Base-by-base conservation (phyloP, 2,329 filamentous ascomycete genomes). In the Cercospora sp. region DNA sequence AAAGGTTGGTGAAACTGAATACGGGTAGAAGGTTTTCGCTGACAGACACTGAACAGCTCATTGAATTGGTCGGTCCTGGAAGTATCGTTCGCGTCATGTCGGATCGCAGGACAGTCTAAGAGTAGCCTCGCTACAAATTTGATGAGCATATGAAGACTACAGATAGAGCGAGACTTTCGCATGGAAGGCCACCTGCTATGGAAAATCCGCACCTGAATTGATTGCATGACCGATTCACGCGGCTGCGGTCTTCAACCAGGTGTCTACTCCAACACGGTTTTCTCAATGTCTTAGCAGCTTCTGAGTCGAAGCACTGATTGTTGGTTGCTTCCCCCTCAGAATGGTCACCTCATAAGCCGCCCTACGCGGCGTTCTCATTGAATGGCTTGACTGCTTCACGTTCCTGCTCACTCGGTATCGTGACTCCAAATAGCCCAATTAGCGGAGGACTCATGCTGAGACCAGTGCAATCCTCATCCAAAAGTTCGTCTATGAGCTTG, bases 61-160 rank as follows among this genome's bases (percentile, higher is more conserved):
- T 98, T 4, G 95, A 99, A 77, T 89, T 97, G 76, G 92, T 93
- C 42, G 95, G 95, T 26, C 85, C 93, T 73, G 95, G 95, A 55
- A 82, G 91, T 80, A 95, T 99, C 81, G 92, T 93, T 70, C 88
- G 95, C 75, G 93, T 93, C 73, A 97, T 99, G 94, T 95, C 93
- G 51, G 95, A 99, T 84, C 92, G 94, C 83, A 90, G 95, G 77
- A 95, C 91, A 75, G 94, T 96, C 75, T 96, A 83, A 84, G 79
- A 58, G 30, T 4, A 58, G n/a, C 28, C 2, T 18, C n/a, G 28
- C 55, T 58, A 18, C 3, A 16, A 31, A 20, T 16, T 6, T 8
- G n/a, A 18, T 20, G 16, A 59, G 55, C 31, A n/a, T 12, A 20
- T 36, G 16, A 36, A 8, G 55, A 36, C 31, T 59, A 59, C 55